Evolutionary conservation across 805 yeast genomes (phyloP), one percentile per base, ranked within the genome.

Genomic region (Wickerhamiella bombiphila): DNA sequence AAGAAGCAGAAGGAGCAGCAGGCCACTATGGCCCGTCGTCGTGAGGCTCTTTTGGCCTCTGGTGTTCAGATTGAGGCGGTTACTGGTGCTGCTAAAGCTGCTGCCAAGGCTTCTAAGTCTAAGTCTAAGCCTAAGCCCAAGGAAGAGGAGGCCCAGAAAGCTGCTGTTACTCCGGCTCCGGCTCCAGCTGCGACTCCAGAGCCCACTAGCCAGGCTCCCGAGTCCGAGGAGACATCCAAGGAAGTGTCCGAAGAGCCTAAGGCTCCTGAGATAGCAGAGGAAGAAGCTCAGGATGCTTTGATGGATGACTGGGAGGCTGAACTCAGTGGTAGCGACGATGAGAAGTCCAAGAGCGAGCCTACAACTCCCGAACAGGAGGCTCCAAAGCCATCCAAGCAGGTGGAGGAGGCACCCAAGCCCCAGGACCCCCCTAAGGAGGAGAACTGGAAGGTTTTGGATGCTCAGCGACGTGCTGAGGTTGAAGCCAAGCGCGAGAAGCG

Each of bases 1-100:
- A 91, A 82, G 66, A 88, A 86, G 57, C 98, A 91, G 68, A 83
- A 80, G 62, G 94, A 85, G 60, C 94, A 85, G 57, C 80, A 81
- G 64, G 81, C 76, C 38, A 60, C 76, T 29, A 72, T 76, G 52
- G 96, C 88, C 55, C 80, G 80, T 57, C 83, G 97, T 64, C 80
- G 93, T 59, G 80, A 80, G 47, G 85, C 77, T 52, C 66, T 88
- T 44, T 68, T 88, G 47, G 76, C 76, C 42, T 64, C 85, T 25
- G 80, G 83, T 44, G 68, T 85, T 32, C 63, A 63, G 33, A 81
- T 86, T 52, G 80, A 81, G 20, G 97, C 86, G 42, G 68, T 86
- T 44, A 11, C 11, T 8, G 33, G 33, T 80, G 35, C 79, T 53
- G n/a, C n/a, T n/a, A n/a, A n/a, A n/a, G n/a, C n/a, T n/a, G n/a